Evolutionary conservation across 345 rosid genomes (phyloP), one percentile per base, ranked within the genome.

Genomic region (Populus euphratica): DNA sequence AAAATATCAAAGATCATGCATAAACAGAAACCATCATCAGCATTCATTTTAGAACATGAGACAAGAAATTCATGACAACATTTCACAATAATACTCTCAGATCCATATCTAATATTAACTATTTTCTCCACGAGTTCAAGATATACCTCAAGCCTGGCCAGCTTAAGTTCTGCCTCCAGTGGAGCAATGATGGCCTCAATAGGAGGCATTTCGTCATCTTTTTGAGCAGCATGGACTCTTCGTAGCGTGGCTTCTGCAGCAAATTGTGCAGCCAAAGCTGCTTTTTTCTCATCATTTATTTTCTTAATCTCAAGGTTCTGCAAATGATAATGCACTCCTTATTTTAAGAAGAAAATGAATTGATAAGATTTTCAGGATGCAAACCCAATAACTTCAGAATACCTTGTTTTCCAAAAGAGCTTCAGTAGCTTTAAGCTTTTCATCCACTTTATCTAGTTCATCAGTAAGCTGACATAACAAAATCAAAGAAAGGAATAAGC

Each of bases 161-260:
- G 84, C 80, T 88, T 86, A 64, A 88, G 88, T 80, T 85, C 89
- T 44, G 89, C 89, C 77, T 86, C 86, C 21, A 86, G 78, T 14
- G 89, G 89, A 36, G 89, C 38, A 36, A 86, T 85, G 65, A 86
- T 86, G 77, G 89, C 89, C 83, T 86, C 89, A 66, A 84, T 86
- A 36, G 89, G 89, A 79, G 89, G 89, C 89, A 86, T 86, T 29
- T 86, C 89, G 52, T 86, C 89, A 54, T 86, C 89, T 77, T 84
- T 86, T 72, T 86, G 87, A 33, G 89, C 89, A 72, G 89, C 87
- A 80, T 87, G 89, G 39, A 83, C 87, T 73, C 89, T 84, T 77
- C 89, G 81, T 73, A 87, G 87, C 3, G 89, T 85, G 54, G 87
- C 89, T 77, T 87, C 89, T 4, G 87, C 89, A 69, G 87, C 87